phyloP scores from a whole-genome alignment of 2,329 filamentous ascomycete genomes.

The Fusarium nurragi region DNA sequence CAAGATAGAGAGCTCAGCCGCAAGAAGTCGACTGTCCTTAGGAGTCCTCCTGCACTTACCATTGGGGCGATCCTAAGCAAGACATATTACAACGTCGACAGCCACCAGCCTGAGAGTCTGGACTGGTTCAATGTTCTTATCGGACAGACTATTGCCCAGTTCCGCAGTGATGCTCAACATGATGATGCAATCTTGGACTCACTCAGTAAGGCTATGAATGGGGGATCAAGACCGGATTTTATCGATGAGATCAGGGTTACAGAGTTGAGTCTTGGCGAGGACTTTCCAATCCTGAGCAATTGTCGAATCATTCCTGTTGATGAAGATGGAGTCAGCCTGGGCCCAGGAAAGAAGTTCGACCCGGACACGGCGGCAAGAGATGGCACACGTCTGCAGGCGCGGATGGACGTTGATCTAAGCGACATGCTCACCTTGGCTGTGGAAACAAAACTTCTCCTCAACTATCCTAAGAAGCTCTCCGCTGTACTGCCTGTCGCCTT shows the following conservation, averaged over 20 bases:
- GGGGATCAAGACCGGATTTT: constrained; percentile 86
- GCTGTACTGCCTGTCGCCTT: constrained; percentile 92
- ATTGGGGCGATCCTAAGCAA: constrained; percentile 95
- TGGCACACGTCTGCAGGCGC: constrained; percentile 84
- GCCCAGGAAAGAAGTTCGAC: constrained; percentile 61
- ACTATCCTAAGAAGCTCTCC: constrained; percentile 90
- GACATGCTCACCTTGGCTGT: constrained; percentile 95
- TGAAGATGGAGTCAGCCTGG: constrained; percentile 74
- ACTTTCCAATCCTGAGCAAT: constrained; percentile 99
- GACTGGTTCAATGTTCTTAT: constrained; percentile 99
- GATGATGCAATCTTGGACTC: constrained; percentile 90
- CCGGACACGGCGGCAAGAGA: constrained; percentile 63
- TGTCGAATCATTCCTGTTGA: constrained; percentile 93
- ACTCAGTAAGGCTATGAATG: constrained; percentile 86
- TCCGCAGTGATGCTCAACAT: constrained; percentile 89
- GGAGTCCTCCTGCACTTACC: constrained; percentile 78
- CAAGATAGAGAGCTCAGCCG: constrained; percentile 61
- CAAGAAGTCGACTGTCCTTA: constrained; percentile 77
- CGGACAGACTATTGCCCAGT: constrained; percentile 95
- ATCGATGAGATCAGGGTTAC: constrained; percentile 93
- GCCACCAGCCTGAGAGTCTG: constrained; percentile 93
- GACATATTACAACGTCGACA: constrained; percentile 96
- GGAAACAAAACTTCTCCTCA: constrained; percentile 92
- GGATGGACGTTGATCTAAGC: constrained; percentile 96
- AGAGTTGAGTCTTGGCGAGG: constrained; percentile 92